Base-by-base conservation (phyloP, 1,139 yeast species). In the Protomyces gravidus region DNA sequence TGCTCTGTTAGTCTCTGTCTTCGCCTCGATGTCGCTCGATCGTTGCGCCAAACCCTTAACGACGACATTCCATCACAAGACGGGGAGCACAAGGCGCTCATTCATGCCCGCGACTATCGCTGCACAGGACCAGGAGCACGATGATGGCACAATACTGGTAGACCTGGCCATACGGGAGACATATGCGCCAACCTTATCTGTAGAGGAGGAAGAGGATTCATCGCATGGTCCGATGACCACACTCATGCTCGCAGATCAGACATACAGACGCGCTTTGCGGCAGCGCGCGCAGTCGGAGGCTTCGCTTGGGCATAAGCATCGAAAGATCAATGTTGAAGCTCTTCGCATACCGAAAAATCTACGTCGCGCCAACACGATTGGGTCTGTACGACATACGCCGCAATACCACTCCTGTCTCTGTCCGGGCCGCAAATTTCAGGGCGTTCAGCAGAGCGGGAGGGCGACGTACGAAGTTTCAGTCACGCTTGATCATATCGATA, bases 371-470 rank as follows among this genome's bases (percentile, higher is more conserved):
- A 36, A 36, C 19, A 17, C 19, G 9, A 15, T 36, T 5, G 42
- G 42, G 9, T 5, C 21, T 2, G 42, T 36, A 11, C 42, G 42
- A n/a, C 21, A 36, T 23, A 15, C 21, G 11, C 42, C 19, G 11
- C 42, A n/a, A 11, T 36, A 36, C 21, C 42, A 36, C 21, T n/a
- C 42, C 15, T 69, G 66, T 61, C 73, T 86, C 28, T 78, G 80
- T 62, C 85, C 92, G 5, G 85, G 86, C 56, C 77, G 88, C 32
- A 74, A 71, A 47, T 87, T 83, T 66, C 69, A 76, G 4, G 95
- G 95, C 1, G 80, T 83, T 23, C 95, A 87, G 69, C 86, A 82
- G 67, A 82, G 88, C n/a, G 89, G 86, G 0, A 74, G 80, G 63
- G 77, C 81, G 2, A 78, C 81, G 13, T 85, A 85, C 70, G 85